Evolutionary conservation across 1,139 yeast genomes (phyloP).

Genomic region (Sporopachydermia cereana): DNA sequence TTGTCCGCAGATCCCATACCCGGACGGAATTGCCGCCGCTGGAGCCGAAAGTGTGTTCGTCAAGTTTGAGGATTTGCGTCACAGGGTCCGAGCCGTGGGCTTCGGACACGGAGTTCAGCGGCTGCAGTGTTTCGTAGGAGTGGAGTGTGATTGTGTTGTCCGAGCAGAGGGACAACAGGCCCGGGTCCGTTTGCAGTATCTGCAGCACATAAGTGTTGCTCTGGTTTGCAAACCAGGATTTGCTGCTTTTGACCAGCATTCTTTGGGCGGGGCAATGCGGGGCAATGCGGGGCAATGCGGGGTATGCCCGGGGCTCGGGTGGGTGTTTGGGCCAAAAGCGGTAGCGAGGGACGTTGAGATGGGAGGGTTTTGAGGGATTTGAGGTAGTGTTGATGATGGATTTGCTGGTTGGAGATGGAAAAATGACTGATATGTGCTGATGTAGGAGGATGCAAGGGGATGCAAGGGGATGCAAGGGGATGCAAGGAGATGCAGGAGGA

Average conservation of each 20-base stretch:
- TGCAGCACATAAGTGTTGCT: not conserved
- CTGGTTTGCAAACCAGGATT: not conserved
- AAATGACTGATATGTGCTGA: too few relatives aligned
- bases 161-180: not conserved
- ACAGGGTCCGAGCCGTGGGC: not conserved
- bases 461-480: too few relatives aligned
- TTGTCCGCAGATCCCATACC: slow-evolving; percentile 50
- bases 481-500: too few relatives aligned
- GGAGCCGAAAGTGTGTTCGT: slow-evolving; percentile 24
- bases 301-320: too few relatives aligned
- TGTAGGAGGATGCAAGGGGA: too few relatives aligned
- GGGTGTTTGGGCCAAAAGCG: too few relatives aligned
- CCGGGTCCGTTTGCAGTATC: not conserved
- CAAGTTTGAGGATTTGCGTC: slow-evolving; percentile 13
- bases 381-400: too few relatives aligned
- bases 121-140: slow-evolving; percentile 6
- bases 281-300: too few relatives aligned
- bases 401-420: too few relatives aligned
- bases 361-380: too few relatives aligned
- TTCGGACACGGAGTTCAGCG: slow-evolving; percentile 7
- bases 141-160: slow-evolving; percentile 7
- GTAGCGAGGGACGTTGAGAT: too few relatives aligned
- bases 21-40: slow-evolving; percentile 51
- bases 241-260: slow-evolving; percentile 1
- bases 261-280: too few relatives aligned